Percentiles rank a stretch among this genome's conserved stretches.
Evolutionary conservation across 2,329 filamentous ascomycete genomes (phyloP).

Genomic region (Zymoseptoria tritici): DNA sequence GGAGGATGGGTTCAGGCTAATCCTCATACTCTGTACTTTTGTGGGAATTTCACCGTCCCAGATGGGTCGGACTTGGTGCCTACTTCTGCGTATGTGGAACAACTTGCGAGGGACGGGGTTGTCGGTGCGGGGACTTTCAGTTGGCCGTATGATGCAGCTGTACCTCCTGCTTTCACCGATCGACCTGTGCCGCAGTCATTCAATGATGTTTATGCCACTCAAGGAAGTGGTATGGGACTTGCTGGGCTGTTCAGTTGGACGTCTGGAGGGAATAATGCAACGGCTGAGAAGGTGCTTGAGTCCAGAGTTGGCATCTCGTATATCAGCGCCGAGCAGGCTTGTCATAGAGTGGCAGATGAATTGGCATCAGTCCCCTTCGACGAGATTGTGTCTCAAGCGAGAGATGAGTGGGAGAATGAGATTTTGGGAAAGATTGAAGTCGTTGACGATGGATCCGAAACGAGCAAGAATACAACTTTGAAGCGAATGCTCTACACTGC

Average conservation of each 20-base stretch:
- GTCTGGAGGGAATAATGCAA: conserved; percentile 7
- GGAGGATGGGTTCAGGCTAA: conserved; percentile 42
- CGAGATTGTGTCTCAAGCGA: conserved; percentile 5
- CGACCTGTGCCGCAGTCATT: conserved; percentile 11
- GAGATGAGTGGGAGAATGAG: conserved; percentile 16
- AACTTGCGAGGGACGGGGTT: conserved; percentile 4
- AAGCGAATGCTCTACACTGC: conserved; percentile 20
- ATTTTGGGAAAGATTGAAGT: conserved; percentile 10
- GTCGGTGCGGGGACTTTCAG: conserved; percentile 15
- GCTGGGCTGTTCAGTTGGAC: conserved; percentile 18
- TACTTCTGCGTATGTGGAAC: conserved; percentile 9
- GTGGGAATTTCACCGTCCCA: conserved; percentile 27
- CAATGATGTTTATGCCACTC: conserved; percentile 11
- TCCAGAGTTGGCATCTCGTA: conserved; percentile 14
- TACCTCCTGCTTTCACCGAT: conserved; percentile 7
- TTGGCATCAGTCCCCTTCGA: conserved; percentile 6
- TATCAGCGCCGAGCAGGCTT: conserved; percentile 13
- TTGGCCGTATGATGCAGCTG: conserved; percentile 14
- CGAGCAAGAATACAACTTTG: conserved; percentile 9
- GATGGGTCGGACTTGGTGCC: conserved; percentile 1
- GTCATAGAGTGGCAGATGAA: conserved; percentile 9
- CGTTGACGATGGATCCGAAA: conserved; percentile 9
- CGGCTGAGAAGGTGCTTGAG: conserved; percentile 4
- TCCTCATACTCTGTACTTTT: conserved; percentile 40
- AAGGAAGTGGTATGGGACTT: conserved; percentile 14